These are phyloP conservation scores for Sisymbrium irio DNA, from an alignment of 345 rosid genomes.

Conservation along the genomic window DNA sequence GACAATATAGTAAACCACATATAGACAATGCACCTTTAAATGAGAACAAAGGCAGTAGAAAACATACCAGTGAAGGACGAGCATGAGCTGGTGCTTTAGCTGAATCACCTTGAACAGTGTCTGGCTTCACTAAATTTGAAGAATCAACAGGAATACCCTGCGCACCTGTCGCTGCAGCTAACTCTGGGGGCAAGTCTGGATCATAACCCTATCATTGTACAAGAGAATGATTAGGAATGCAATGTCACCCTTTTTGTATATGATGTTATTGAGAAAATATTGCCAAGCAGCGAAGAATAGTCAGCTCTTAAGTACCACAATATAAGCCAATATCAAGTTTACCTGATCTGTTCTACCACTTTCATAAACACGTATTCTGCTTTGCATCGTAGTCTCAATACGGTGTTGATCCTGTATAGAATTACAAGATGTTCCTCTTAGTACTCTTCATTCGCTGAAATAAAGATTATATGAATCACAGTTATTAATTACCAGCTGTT, in stretches of 20 bases:
- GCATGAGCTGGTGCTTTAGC: conserved; percentile 56
- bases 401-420: conserved; percentile 80
- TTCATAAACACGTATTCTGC: conserved; percentile 98
- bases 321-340: conserved; percentile 23
- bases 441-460: conserved; percentile 21
- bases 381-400: conserved; percentile 90
- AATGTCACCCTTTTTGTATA: conserved; percentile 8
- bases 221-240: conserved; percentile 14
- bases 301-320: neutral
- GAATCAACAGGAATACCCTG: conserved; percentile 60
- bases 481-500: conserved; percentile 70
- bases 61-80: conserved; percentile 82
- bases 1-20: neutral
- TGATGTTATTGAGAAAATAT: conserved; percentile 5
- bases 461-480: conserved; percentile 27
- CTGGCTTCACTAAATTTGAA: conserved; percentile 57
- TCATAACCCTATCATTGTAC: conserved; percentile 64
- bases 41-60: conserved; percentile 12
- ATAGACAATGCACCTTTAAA: conserved; percentile 7
- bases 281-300: neutral
- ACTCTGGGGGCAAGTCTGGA: conserved; percentile 98
- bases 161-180: conserved; percentile 87
- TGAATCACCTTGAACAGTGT: conserved; percentile 55
- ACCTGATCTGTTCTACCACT: conserved; percentile 94
- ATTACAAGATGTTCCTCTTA: conserved; percentile 26